These are phyloP conservation scores for Aegilops bicornis DNA, from an alignment of 176 grass and related monocot species.

Conservation along the genomic window DNA sequence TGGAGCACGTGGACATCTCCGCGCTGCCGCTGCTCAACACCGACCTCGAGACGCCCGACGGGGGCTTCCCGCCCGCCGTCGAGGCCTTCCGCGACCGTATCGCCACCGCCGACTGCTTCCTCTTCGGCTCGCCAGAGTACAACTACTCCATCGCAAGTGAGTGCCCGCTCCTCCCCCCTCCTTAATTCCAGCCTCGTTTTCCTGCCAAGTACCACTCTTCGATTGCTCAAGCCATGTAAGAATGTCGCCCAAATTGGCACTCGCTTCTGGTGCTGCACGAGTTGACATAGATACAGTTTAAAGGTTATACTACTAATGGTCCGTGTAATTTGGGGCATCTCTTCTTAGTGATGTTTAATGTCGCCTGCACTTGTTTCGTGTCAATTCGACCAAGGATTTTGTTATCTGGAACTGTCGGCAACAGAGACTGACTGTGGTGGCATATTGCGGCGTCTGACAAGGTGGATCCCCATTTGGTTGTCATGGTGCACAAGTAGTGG, in stretches of 20 bases:
- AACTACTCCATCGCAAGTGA: conserved; percentile 82
- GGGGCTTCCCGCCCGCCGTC: conserved; percentile 58
- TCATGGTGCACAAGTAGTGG: not conserved
- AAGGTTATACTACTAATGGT: not conserved
- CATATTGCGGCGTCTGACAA: not conserved
- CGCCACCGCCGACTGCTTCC: conserved; percentile 56
- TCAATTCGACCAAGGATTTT: not conserved
- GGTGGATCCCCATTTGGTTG: not conserved
- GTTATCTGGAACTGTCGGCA: not conserved
- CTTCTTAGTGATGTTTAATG: not conserved
- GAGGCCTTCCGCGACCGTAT: conserved; percentile 72
- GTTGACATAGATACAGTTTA: not conserved
- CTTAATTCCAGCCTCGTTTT: too few species aligned
- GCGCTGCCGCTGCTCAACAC: conserved; percentile 72
- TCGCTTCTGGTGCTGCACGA: too few species aligned
- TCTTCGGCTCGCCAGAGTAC: conserved; percentile 82
- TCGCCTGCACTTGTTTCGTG: not conserved
- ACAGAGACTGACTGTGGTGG: not conserved
- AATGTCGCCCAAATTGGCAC: too few species aligned
- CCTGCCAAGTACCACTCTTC: not conserved
- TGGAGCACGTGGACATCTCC: conserved; percentile 65
- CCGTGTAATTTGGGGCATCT: not conserved
- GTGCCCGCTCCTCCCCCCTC: not conserved
- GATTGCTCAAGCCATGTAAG: not conserved
- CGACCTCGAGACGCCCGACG: conserved; percentile 62